Evolutionary conservation across 768 basidiomycete genomes (phyloP), one percentile per base, ranked within the genome.

Genomic region (Xerocomellus dryophilus): DNA sequence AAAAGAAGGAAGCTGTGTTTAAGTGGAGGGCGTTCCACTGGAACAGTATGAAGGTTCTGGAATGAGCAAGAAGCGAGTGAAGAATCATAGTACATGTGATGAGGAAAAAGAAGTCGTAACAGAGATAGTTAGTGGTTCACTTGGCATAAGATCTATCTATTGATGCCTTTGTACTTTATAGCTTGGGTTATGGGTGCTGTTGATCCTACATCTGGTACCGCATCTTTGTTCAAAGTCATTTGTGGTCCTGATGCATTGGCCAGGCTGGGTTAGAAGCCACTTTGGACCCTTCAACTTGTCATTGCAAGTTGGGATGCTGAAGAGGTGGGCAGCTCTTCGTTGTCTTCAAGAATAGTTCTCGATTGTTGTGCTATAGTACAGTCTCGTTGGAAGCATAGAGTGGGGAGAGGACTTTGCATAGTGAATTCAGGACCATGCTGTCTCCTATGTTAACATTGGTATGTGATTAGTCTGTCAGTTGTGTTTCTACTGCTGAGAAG

Each of bases 351-450:
- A 46, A 17, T 25, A 15, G 7, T 41, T 23, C 41, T 55, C 49
- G 31, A 21, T 25, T 6, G 25, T 25, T 25, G 7, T 25, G 25
- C 25, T 25, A 8, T n/a, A 79, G 78, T 80, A 81, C 49, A 90
- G 89, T 23, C 77, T 93, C 39, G 67, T 91, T 35, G 95, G 95
- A 25, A 89, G 86, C 63, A 95, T 91, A 4, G 94, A 98, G 71
- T 96, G 88, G 81, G 92, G 85, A 9, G 95, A 97, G 69, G 96
- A 98, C 67, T 98, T 5, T 25, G 23, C 23, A 25, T 5, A 25
- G 5, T 25, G 23, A 5, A 25, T 25, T 25, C 23, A 25, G 23
- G 23, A 25, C 23, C 23, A 95, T 57, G 88, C 86, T 41, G 93
- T 90, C 15, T 80, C 90, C 14, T 98, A 98, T 65, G 69, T 97